Conservation (phyloP, 2,329 filamentous ascomycete genomes). For the Chaetomiaceae sp. region DNA sequence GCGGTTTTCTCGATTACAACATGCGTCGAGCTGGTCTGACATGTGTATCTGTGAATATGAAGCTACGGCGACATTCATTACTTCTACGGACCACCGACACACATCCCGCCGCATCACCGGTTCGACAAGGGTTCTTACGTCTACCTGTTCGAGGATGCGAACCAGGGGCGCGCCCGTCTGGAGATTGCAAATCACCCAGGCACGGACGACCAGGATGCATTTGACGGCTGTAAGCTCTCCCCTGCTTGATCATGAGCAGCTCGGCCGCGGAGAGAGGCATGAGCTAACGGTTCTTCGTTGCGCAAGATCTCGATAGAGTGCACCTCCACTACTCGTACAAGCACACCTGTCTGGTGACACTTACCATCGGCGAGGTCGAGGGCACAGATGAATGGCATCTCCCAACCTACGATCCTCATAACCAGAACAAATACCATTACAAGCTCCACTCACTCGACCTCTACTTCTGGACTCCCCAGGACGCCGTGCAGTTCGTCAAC, state of each 20-base stretch:
- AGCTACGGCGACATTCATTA: conserved; percentile 79
- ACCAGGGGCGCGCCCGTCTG: conserved; percentile 62
- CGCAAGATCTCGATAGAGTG: conserved; percentile 60
- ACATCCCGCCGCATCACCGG: conserved; percentile 69
- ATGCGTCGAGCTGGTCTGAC: conserved; percentile 25
- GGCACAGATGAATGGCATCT: conserved; percentile 67
- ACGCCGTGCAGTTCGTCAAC: conserved; percentile 67
- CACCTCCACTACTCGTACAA: conserved; percentile 68
- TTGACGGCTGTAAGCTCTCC: conserved; percentile 62
- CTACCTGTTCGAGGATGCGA: conserved; percentile 72
- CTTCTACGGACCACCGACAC: conserved; percentile 65
- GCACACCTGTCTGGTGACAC: conserved; percentile 65
- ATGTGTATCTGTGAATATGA: no score
- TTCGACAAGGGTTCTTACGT: conserved; percentile 78
- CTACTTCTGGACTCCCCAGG: conserved; percentile 73
- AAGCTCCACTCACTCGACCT: conserved; percentile 70
- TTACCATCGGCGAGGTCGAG: conserved; percentile 55
- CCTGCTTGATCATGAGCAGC: no score
- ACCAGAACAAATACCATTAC: conserved; percentile 76
- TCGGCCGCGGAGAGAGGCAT: neutral
- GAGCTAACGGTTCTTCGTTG: conserved; percentile 20
- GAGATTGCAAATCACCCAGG: conserved; percentile 74
- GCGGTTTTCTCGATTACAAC: neutral
- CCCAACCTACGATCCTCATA: conserved; percentile 65
- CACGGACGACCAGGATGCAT: conserved; percentile 72